Percentiles rank a stretch among this genome's conserved stretches.
Conservation (phyloP, 305 asterid genomes). For the Fraxinus greggii region DNA sequence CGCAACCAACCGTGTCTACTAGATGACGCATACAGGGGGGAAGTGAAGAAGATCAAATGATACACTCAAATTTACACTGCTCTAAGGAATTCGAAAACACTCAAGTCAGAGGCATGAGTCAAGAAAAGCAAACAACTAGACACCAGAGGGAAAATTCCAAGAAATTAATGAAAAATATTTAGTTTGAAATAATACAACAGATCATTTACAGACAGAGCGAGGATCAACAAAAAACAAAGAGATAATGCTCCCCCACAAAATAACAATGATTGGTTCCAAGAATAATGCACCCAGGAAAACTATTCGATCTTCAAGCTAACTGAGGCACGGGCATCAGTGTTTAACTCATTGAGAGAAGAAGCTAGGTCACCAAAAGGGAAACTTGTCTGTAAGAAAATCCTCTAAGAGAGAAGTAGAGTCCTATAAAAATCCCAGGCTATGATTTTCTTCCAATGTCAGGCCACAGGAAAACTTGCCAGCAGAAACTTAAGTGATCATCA, state of each 20-base stretch:
- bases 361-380: conserved; percentile 19
- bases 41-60: not conserved
- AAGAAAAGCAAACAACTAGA: not conserved
- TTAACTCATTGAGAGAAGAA: conserved; percentile 24
- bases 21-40: not conserved
- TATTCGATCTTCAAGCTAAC: conserved; percentile 17
- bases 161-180: not conserved
- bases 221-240: not conserved
- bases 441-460: conserved; percentile 20
- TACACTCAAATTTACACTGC: not conserved
- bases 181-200: not conserved
- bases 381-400: conserved; percentile 15
- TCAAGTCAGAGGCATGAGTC: not conserved
- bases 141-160: not conserved
- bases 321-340: conserved; percentile 17
- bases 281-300: conserved; percentile 13
- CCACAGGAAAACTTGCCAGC: conserved; percentile 20
- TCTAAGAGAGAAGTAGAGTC: conserved; percentile 24
- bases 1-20: not conserved
- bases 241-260: not conserved
- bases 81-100: not conserved
- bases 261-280: not conserved
- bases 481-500: conserved; percentile 17
- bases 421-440: conserved; percentile 24
- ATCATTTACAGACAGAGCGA: not conserved